These are phyloP conservation scores for Schoenoplectus tabernaemontani DNA, from an alignment of 202 grass and related monocot species.

Conservation along the genomic window DNA sequence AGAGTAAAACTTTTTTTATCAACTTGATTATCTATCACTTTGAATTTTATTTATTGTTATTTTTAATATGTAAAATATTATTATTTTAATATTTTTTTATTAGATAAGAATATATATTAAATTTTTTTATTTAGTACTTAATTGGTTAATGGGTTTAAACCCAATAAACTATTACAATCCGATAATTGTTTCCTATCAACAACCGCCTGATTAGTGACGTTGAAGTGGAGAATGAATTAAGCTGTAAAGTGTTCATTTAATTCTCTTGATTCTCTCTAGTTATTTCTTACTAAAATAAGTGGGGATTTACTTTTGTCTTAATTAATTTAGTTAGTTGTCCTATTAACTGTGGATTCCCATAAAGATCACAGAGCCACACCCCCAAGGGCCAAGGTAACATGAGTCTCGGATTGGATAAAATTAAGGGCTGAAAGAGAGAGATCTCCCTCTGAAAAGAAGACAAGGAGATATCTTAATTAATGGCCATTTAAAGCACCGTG, in stretches of 20 bases:
- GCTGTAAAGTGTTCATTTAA: neutral
- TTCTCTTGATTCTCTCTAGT: neutral
- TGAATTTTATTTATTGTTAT: no score
- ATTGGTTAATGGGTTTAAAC: no score
- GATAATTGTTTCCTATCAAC: no score
- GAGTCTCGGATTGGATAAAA: neutral
- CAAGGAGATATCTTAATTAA: neutral
- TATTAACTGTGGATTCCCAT: neutral
- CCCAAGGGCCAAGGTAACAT: neutral
- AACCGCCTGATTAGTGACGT: no score
- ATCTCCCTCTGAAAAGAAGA: constrained; percentile 2
- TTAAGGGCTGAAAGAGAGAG: constrained; percentile 7
- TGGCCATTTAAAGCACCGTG: neutral
- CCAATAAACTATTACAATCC: no score
- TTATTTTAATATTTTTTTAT: no score
- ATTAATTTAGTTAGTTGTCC: neutral
- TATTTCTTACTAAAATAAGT: neutral
- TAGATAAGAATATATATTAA: no score
- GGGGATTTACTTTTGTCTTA: neutral
- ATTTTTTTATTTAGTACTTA: no score
- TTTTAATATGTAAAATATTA: no score
- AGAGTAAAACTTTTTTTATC: no score
- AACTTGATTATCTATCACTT: no score
- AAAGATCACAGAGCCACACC: neutral
- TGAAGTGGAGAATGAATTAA: neutral